phyloP scores from a whole-genome alignment of 1,284 basidiomycete species.

The Moesziomyces parantarcticus region DNA sequence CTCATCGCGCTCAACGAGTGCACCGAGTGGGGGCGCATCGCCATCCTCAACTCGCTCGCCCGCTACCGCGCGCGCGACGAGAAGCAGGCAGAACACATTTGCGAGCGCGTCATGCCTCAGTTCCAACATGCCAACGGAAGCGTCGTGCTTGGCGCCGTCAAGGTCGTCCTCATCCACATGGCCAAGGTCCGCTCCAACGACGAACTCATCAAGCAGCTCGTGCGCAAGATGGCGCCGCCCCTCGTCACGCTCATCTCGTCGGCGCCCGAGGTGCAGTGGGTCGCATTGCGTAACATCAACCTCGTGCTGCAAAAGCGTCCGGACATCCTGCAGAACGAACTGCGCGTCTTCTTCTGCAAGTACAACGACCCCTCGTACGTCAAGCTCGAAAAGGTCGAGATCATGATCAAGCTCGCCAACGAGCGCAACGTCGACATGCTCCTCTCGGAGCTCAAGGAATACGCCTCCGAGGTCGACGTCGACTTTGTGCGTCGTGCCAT shows the following conservation, averaged over 20 bases:
- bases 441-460: conserved; percentile 95
- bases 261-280: conserved; percentile 86
- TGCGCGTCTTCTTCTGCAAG: conserved; percentile 99
- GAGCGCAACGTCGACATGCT: conserved; percentile 94
- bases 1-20: conserved; percentile 97
- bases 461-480: conserved; percentile 96
- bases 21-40: conserved; percentile 97
- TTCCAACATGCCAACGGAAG: conserved; percentile 97
- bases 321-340: conserved; percentile 89
- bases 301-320: conserved; percentile 91
- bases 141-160: conserved; percentile 93
- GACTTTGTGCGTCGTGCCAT: conserved; percentile 96
- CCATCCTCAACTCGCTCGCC: conserved; percentile 85
- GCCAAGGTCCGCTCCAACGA: conserved; percentile 75
- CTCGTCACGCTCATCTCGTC: conserved; percentile 76
- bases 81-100: conserved; percentile 97
- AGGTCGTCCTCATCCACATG: conserved; percentile 86
- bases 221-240: conserved; percentile 97
- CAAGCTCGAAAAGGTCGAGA: conserved; percentile 97
- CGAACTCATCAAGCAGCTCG: conserved; percentile 85
- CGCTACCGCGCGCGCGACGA: conserved; percentile 82
- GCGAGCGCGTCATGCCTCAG: conserved; percentile 96
- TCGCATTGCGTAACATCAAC: conserved; percentile 95
- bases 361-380: conserved; percentile 99
- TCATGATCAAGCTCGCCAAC: conserved; percentile 93